phyloP scores from a whole-genome alignment of 2,329 filamentous ascomycete genomes.

The Chrysoporthe puriensis region DNA sequence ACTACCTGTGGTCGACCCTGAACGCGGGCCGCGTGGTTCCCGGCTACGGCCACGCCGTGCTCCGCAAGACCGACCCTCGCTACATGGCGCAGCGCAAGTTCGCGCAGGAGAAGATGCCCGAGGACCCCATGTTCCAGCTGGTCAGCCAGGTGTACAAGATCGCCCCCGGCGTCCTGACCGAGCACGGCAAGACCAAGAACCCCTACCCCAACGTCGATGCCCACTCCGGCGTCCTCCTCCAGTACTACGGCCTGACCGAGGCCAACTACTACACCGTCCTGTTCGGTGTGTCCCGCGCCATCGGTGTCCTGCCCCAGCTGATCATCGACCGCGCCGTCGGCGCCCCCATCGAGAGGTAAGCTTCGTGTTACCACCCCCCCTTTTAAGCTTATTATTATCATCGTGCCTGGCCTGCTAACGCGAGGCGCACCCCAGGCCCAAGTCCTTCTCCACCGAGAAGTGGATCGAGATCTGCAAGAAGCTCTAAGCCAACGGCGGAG shows the following conservation, averaged over 20 bases:
- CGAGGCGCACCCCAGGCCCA: constrained; percentile 57
- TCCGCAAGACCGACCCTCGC: constrained; percentile 99
- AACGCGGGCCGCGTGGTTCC: constrained; percentile 95
- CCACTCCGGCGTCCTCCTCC: constrained; percentile 97
- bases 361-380: neutral
- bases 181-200: constrained; percentile 99
- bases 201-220: constrained; percentile 98
- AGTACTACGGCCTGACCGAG: constrained; percentile 99
- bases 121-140: constrained; percentile 99
- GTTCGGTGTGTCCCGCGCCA: constrained; percentile 96
- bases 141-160: constrained; percentile 99
- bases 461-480: constrained; percentile 93
- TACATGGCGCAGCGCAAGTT: constrained; percentile 99
- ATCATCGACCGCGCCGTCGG: constrained; percentile 99
- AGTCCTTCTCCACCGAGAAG: constrained; percentile 97
- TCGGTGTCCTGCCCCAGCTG: constrained; percentile 97
- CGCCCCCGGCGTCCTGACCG: constrained; percentile 92
- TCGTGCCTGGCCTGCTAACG: constrained; percentile 20
- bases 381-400: neutral
- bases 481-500: constrained; percentile 63
- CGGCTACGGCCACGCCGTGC: constrained; percentile 97
- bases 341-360: constrained; percentile 86
- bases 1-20: constrained; percentile 98
- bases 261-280: constrained; percentile 99
- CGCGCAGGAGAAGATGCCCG: constrained; percentile 86